These are phyloP conservation scores for Isabelozyma pseudorhagii DNA, from an alignment of 805 yeast species.

Conservation along the genomic window DNA sequence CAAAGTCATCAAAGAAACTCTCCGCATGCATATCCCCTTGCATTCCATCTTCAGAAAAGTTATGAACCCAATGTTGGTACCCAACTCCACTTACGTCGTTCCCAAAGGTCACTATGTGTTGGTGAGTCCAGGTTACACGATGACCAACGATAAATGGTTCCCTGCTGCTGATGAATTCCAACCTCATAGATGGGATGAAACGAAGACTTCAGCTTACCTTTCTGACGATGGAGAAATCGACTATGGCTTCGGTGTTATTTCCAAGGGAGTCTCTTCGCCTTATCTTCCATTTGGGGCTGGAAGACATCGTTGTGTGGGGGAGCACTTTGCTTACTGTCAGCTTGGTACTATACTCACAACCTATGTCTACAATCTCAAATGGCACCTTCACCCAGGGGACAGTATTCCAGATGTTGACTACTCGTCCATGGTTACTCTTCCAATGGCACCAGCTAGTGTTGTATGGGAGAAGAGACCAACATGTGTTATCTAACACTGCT, in stretches of 20 bases:
- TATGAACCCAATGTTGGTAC: slow-evolving; percentile 70
- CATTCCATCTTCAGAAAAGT: slow-evolving; percentile 96
- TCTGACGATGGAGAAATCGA: slow-evolving; percentile 48
- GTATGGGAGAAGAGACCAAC: slow-evolving; percentile 63
- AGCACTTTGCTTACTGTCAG: slow-evolving; percentile 94
- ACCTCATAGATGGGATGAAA: slow-evolving; percentile 80
- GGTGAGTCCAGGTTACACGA: slow-evolving; percentile 92
- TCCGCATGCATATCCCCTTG: slow-evolving; percentile 94
- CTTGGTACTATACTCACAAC: slow-evolving; percentile 80
- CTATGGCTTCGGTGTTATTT: slow-evolving; percentile 94
- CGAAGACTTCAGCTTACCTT: slow-evolving; percentile 16
- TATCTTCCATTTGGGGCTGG: slow-evolving; percentile 99
- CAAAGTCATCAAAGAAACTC: slow-evolving; percentile 85
- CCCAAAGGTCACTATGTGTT: slow-evolving; percentile 88
- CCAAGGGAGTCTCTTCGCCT: slow-evolving; percentile 94
- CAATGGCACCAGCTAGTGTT: slow-evolving; percentile 70
- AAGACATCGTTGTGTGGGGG: slow-evolving; percentile 98
- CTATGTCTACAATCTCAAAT: slow-evolving; percentile 69
- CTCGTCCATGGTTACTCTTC: slow-evolving; percentile 91
- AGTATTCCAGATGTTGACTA: slow-evolving; percentile 68
- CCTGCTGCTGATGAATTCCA: slow-evolving; percentile 69
- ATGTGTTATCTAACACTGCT: background rate
- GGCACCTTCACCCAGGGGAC: slow-evolving; percentile 51
- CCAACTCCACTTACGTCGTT: slow-evolving; percentile 73
- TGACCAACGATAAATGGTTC: slow-evolving; percentile 73